Evolutionary conservation across 2,329 filamentous ascomycete genomes (phyloP).

Genomic region (Balansia obtecta): DNA sequence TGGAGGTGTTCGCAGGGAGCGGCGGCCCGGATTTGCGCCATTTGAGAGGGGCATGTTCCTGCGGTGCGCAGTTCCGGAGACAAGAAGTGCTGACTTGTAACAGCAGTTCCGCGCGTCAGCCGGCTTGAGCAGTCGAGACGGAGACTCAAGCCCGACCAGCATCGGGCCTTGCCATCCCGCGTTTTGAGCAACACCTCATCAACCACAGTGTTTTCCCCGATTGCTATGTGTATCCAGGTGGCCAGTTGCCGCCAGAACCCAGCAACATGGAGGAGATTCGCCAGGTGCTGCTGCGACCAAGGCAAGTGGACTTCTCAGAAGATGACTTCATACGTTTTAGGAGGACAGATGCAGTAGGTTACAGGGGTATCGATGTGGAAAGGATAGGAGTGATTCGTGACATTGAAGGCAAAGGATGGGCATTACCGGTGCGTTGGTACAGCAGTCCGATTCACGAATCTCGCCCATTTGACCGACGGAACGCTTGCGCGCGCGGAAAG

Average conservation of each 20-base stretch:
- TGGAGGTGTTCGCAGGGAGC: not conserved
- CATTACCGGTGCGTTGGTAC: conserved; percentile 13
- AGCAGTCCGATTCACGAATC: conserved; percentile 21
- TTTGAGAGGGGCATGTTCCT: not conserved
- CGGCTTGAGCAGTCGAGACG: not conserved
- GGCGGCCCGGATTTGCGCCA: not conserved
- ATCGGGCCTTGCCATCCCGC: conserved; percentile 10
- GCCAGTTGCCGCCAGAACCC: conserved; percentile 5
- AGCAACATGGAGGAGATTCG: conserved; percentile 12
- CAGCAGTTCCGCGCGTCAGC: not conserved
- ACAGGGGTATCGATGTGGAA: conserved; percentile 22
- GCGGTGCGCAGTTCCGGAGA: not conserved
- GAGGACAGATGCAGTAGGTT: conserved; percentile 15
- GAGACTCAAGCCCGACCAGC: conserved; percentile 1
- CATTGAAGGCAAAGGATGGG: conserved; percentile 15
- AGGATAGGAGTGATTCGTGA: conserved; percentile 23
- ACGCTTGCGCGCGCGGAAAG: conserved; percentile 16
- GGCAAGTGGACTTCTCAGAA: conserved; percentile 19
- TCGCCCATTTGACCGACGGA: conserved; percentile 23
- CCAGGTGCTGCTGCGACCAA: conserved; percentile 4
- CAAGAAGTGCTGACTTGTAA: not conserved
- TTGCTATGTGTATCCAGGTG: conserved; percentile 9
- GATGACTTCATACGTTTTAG: conserved; percentile 19
- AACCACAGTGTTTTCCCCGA: conserved; percentile 10
- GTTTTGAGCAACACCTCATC: conserved; percentile 13